phyloP scores from a whole-genome alignment of 2,329 filamentous ascomycete species.

The Sarocladiaceae sp. region DNA sequence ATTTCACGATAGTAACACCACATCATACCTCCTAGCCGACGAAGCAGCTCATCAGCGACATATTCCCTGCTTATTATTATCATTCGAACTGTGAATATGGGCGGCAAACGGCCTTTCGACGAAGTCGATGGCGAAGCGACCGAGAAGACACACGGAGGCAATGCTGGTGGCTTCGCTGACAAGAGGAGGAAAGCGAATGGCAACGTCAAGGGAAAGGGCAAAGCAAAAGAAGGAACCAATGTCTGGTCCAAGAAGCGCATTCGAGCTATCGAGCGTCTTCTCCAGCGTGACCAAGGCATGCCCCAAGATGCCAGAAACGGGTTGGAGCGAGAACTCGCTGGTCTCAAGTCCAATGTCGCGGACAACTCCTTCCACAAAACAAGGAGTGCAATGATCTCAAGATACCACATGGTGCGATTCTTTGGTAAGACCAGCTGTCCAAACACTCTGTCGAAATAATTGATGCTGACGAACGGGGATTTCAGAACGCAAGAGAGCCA shows the following conservation, averaged over 20 bases:
- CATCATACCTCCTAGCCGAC: too few relatives aligned
- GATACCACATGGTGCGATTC: slow-evolving; percentile 81
- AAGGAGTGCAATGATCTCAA: slow-evolving; percentile 66
- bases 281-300: slow-evolving; percentile 57
- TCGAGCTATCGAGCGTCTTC: slow-evolving; percentile 63
- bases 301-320: slow-evolving; percentile 65
- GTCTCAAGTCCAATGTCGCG: slow-evolving; percentile 60
- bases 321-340: slow-evolving; percentile 66
- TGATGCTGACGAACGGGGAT: neutral
- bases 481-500: slow-evolving; percentile 68
- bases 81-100: too few relatives aligned
- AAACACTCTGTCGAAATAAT: neutral
- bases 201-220: slow-evolving; percentile 36
- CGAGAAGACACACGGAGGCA: slow-evolving; percentile 14
- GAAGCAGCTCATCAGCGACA: too few relatives aligned
- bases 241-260: slow-evolving; percentile 68
- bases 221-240: slow-evolving; percentile 42
- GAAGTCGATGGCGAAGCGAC: slow-evolving; percentile 19
- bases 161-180: slow-evolving; percentile 13
- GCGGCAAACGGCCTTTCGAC: slow-evolving; percentile 25
- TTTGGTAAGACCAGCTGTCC: slow-evolving; percentile 54
- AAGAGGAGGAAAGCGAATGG: slow-evolving; percentile 31
- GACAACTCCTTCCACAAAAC: slow-evolving; percentile 56
- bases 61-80: too few relatives aligned
- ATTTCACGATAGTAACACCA: neutral